Percentiles rank a stretch among this genome's conserved stretches.
These are phyloP conservation scores for Talaromyces sp. DNA, from an alignment of 2,329 filamentous ascomycete genomes.

Conservation along the genomic window DNA sequence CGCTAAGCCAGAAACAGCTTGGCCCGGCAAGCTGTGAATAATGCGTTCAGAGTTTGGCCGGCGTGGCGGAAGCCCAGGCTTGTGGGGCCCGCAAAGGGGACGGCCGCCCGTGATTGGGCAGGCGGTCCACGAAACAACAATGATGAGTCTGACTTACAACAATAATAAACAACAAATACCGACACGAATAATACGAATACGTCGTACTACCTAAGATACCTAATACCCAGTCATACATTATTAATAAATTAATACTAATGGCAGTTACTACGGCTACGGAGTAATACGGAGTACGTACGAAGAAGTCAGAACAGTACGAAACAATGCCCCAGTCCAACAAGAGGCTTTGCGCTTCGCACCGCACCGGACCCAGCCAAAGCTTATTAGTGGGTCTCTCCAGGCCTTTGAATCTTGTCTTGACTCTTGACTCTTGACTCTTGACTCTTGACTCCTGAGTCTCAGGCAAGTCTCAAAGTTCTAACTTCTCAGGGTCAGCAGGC, in stretches of 20 bases:
- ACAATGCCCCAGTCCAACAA: not conserved
- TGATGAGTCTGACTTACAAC: too few species aligned
- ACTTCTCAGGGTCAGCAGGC: too few species aligned
- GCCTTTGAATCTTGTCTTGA: too few species aligned
- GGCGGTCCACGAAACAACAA: not conserved
- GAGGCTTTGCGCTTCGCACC: conserved; percentile 8
- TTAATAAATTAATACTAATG: too few species aligned
- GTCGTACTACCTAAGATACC: too few species aligned
- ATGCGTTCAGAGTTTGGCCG: not conserved
- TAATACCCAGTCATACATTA: too few species aligned
- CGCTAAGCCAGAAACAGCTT: not conserved
- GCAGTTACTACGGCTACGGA: too few species aligned
- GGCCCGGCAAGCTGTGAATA: not conserved
- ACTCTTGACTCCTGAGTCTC: too few species aligned
- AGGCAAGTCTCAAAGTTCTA: too few species aligned
- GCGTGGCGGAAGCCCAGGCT: conserved; percentile 6
- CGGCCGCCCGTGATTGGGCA: not conserved
- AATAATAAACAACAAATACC: too few species aligned
- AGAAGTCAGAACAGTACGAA: not conserved
- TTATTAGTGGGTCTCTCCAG: not conserved
- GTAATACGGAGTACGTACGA: not conserved
- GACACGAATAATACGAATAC: too few species aligned
- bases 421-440: too few species aligned
- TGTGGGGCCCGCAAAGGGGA: conserved; percentile 4
- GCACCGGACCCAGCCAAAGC: conserved; percentile 6